Percentiles rank a stretch among this genome's conserved stretches.
Conservation (phyloP, 805 yeast genomes). For the Scheffersomyces coipomensis region DNA sequence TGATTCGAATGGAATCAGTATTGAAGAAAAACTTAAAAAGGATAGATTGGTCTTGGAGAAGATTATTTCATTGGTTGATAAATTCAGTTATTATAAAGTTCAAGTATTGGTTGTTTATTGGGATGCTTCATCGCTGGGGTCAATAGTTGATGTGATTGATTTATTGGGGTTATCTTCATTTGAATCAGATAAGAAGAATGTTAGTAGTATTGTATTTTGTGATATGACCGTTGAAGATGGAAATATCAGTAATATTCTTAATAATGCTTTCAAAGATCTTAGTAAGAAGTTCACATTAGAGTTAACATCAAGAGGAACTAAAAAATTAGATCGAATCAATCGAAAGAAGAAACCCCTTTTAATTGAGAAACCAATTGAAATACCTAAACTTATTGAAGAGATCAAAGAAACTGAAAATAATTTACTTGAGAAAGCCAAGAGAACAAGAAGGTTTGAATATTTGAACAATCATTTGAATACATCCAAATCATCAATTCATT, state of each 20-base stretch:
- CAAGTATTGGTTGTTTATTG: slow-evolving; percentile 43
- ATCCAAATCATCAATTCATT: slow-evolving; percentile 1
- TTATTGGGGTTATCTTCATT: slow-evolving; percentile 13
- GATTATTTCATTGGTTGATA: slow-evolving; percentile 30
- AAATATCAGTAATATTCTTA: slow-evolving; percentile 24
- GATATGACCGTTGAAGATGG: slow-evolving; percentile 29
- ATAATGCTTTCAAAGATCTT: slow-evolving; percentile 19
- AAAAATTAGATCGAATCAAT: slow-evolving; percentile 6
- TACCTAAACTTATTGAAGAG: slow-evolving; percentile 1
- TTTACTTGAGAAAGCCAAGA: slow-evolving; percentile 25
- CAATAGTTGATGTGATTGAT: slow-evolving; percentile 15
- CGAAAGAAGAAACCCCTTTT: neutral
- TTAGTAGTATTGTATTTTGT: slow-evolving; percentile 24
- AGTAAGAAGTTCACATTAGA: slow-evolving; percentile 23
- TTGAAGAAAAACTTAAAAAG: slow-evolving; percentile 31
- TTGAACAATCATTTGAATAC: slow-evolving; percentile 25
- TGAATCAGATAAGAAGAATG: slow-evolving; percentile 7
- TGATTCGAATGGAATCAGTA: slow-evolving; percentile 5
- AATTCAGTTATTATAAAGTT: slow-evolving; percentile 35
- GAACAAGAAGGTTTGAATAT: slow-evolving; percentile 28
- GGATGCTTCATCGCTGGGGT: slow-evolving; percentile 25
- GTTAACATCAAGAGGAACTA: slow-evolving; percentile 27
- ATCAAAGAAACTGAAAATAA: slow-evolving; percentile 19
- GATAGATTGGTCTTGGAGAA: slow-evolving; percentile 37
- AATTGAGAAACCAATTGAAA: neutral